Conservation (phyloP, 257 asterid species). For the Fraxinus cuspidata region DNA sequence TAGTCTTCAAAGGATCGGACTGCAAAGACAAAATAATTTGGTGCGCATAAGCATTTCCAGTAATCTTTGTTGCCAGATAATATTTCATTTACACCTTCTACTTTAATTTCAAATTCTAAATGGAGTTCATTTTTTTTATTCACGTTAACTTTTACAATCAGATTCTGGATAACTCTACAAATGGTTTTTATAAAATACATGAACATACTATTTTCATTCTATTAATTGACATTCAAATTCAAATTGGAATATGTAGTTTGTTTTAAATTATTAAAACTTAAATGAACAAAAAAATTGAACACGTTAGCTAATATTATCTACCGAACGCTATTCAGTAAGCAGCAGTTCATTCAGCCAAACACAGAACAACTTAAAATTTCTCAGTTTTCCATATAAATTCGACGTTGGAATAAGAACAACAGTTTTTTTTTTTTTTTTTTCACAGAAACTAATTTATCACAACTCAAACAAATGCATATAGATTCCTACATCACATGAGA, state of each 20-base stretch:
- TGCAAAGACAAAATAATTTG: constrained; percentile 69
- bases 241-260: neutral
- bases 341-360: neutral
- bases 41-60: constrained; percentile 62
- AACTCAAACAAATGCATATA: neutral
- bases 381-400: neutral
- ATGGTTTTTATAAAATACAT: neutral
- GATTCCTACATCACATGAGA: neutral
- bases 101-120: neutral
- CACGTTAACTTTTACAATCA: neutral
- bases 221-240: neutral
- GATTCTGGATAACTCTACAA: neutral
- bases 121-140: neutral
- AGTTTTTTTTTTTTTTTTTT: neutral
- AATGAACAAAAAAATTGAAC: neutral
- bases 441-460: neutral
- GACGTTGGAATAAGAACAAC: neutral
- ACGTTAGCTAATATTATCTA: neutral
- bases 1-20: constrained; percentile 84
- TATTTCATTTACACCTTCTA: neutral
- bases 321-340: constrained; percentile 1
- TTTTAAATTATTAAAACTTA: neutral
- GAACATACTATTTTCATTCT: neutral
- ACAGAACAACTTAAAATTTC: neutral
- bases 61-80: constrained; percentile 44